Evolutionary conservation across 2,329 filamentous ascomycete genomes (phyloP), one percentile per base, ranked within the genome.

Genomic region (Pseudocercospora vitis): DNA sequence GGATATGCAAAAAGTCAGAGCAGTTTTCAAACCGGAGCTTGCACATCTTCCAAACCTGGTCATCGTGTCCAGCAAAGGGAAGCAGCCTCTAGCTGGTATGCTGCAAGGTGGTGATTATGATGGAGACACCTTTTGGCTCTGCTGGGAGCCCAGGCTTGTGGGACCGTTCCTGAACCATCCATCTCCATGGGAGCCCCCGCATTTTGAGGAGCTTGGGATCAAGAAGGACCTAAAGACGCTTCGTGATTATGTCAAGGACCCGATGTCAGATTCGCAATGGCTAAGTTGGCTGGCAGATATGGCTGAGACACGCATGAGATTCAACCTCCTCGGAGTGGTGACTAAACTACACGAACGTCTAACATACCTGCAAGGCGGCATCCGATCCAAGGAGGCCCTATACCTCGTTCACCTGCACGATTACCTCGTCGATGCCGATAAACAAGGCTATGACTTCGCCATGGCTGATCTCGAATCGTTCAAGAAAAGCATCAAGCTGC

Each of bases 21-120:
- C 78, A 1, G 74, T 81, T 0, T 78, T 72, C 61, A 76, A 77
- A n/a, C 76, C 78, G 0, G 77, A 84, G 35, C 72, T 92, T 0
- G 81, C 84, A 2, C 80, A 82, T 2, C 70, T 96, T 0, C 87
- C 87, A 56, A 87, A 96, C 62, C 84, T 96, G 1, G 78, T 94
- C 11, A 79, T 96, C 0, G 96, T 97, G 60, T 78, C 88, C 0
- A 76, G 75, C 0, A 81, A 79, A 55, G 87, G 87, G 0, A 66
- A 78, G 21, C 73, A 71, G 0, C 81, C 88, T 0, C 76, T 91
- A 0, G 89, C 88, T 0, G 80, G 83, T 7, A 84, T 85, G 62
- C 74, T 92, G 0, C 89, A 87, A 1, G 89, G 89, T 0, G 89
- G 89, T 0, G 89, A 92, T 63, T 92, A 91, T 57, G 88, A 92